Base-by-base conservation (phyloP, 116 monocot species). In the Dioscorea cayenensis region DNA sequence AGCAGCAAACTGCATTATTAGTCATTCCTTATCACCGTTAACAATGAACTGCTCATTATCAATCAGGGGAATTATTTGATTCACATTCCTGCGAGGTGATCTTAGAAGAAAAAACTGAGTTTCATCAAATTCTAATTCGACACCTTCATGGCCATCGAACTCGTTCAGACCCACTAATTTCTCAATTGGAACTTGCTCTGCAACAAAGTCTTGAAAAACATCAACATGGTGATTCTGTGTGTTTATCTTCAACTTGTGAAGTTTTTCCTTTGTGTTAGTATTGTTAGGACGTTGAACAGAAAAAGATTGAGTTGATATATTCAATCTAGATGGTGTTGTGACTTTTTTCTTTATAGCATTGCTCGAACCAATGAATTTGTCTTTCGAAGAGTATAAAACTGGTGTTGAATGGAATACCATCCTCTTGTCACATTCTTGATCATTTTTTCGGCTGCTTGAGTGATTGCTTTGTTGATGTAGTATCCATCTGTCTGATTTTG, bases 81-180 rank as follows among this genome's bases (percentile, higher is more conserved):
- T 13, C 55, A 55, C 55, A n/a, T 55, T 18, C 55, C 43, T 55
- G 2, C n/a, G 17, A 55, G n/a, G 55, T n/a, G n/a, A 55, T 55
- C 52, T 18, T 5, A 55, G 19, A 16, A 55, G 14, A 55, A 19
- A 12, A n/a, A 55, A 55, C 55, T 55, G 55, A 18, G 55, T 28
- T 18, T 73, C 70, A 22, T 28, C 55, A 14, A 52, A 36, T 69
- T 36, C 66, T 16, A 35, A n/a, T 58, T 64, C 37, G 8, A 81
- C 68, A 14, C 82, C 82, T 74, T 86, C 86, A 64, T 74, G 75
- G 5, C 87, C 87, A 64, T 84, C 76, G 55, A 87, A 87, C 38
- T 87, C 84, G 49, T 73, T 63, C 73, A 87, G 52, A 13, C 87
- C 81, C 49, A 87, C 75, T 17, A 76, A 55, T 29, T 75, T 66